Base-by-base conservation (phyloP, 2,329 filamentous ascomycete species). In the Neoscytalidium dimidiatum region DNA sequence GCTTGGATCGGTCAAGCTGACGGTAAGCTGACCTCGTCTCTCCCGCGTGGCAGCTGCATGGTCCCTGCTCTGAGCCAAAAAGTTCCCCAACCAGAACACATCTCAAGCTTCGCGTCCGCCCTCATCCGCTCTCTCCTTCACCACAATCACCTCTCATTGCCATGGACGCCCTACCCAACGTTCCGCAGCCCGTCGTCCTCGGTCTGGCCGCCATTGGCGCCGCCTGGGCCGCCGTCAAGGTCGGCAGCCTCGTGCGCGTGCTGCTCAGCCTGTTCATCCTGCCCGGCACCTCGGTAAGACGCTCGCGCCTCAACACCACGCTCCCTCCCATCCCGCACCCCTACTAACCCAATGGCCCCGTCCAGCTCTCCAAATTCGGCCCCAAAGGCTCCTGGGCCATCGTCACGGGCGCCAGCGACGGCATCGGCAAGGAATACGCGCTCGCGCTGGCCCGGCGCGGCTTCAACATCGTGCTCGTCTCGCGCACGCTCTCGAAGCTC, bases 341-440 rank as follows among this genome's bases (percentile, higher is more conserved):
- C 63, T n/a, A 56, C 43, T 60, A 11, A n/a, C 41, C 26, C 6
- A 9, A 31, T 31, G 3, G 38, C 13, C 6, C n/a, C 19, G 3
- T 28, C 11, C 66, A 96, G 94, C 88, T 99, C 66, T 89, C 89
- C 71, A 92, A 90, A 70, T 98, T 96, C 81, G 95, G 94, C 70
- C 90, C 90, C 71, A 92, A 92, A 73, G 94, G 94, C 67, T 94
- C 90, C 66, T 99, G 94, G 94, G 95, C 92, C 33, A 87, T 99
- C 64, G 86, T 99, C 44, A 99, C 95, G 28, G 95, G 95, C 68
- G 95, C 94, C 60, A 97, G 94, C 11, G 95, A 99, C 79, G 96
- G 95, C 69, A 89, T 99, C 68, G 95, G 95, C 76, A 98, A 97
- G 81, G 95, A 99, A 81, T 99, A 92, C 77, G 92, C 94, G 41